Base-by-base conservation (phyloP, 208 protist genomes). In the Leptomonas pyrrhocoris region DNA sequence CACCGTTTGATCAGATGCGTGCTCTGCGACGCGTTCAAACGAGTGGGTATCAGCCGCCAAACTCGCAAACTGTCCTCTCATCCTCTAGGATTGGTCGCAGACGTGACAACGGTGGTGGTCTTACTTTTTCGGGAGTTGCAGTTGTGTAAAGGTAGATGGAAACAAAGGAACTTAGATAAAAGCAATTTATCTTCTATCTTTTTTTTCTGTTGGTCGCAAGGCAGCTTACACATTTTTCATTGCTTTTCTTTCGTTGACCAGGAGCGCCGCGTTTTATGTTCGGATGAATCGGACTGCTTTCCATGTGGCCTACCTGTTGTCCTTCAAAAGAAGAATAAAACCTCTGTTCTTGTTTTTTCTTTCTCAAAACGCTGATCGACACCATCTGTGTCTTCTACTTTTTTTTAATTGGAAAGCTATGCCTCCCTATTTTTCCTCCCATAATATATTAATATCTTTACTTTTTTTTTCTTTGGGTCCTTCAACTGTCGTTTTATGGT, bases 1-100 rank as follows among this genome's bases (percentile, higher is more conserved):
- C 58, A 9, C 58, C 58, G 21, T 64, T 64, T 25, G 58, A 64
- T 40, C 58, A 64, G 30, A 64, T 64, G 58, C 58, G 58, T 23
- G 49, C 62, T 5, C 21, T 68, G 19, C 62, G 49, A 4, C 62
- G 62, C 5, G 28, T 48, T 8, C 62, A 68, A 21, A 68, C 49
- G 38, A 69, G 51, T 13, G 40, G n/a, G 13, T 40, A 27, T 19
- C 19, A 21, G 31, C 15, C 21, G 21, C 53, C 49, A 42, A 19
- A 3, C 21, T 18, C 38, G 46, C 63, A 58, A 25, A 18, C 40
- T 30, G 13, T 51, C 1, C 16, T 28, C 30, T 55, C 48, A 16
- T 43, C 49, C 36, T 43, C 63, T 0, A 60, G 21, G 40, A 69
- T 69, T 38, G 63, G 63, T 25, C 63, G 63, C 40, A 49, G 63